Conservation (phyloP, 148 eudicot species). For the Talinum fruticosum region DNA sequence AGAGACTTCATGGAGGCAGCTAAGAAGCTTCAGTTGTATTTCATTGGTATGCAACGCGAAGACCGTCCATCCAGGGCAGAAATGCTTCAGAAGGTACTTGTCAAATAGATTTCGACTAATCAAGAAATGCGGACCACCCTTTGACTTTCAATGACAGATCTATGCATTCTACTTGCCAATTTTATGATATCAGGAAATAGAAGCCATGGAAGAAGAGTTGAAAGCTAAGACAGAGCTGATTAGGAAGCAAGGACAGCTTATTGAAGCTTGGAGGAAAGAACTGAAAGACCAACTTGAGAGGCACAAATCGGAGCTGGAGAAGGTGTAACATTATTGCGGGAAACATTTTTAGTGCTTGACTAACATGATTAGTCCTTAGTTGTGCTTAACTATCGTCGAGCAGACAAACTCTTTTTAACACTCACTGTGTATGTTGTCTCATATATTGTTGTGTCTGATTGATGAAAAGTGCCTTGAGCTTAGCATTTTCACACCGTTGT, state of each 20-base stretch:
- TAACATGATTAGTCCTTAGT: no score
- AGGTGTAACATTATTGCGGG: slow-evolving; percentile 32
- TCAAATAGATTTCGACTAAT: not conserved
- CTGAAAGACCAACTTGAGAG: slow-evolving; percentile 60
- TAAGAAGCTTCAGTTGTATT: slow-evolving; percentile 79
- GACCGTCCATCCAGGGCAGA: slow-evolving; percentile 73
- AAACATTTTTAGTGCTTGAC: no score
- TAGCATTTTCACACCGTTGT: no score
- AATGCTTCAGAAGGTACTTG: slow-evolving; percentile 61
- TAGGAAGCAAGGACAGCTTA: slow-evolving; percentile 56
- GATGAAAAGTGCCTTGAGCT: not conserved
- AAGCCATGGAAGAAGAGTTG: slow-evolving; percentile 73
- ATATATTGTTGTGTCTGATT: not conserved
- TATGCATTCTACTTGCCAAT: not conserved
- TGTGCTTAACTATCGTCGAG: not conserved
- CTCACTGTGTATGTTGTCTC: not conserved
- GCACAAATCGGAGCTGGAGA: slow-evolving; percentile 59
- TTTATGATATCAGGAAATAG: slow-evolving; percentile 47
- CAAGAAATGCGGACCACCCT: not conserved
- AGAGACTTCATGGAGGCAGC: slow-evolving; percentile 98
- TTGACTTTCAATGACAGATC: no score
- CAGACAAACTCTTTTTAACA: not conserved
- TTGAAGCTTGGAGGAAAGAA: slow-evolving; percentile 68
- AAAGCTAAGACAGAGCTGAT: slow-evolving; percentile 59
- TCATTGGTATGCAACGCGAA: slow-evolving; percentile 71